phyloP scores from a whole-genome alignment of 177 flowering plant genomes.

The Vitis hybrid region DNA sequence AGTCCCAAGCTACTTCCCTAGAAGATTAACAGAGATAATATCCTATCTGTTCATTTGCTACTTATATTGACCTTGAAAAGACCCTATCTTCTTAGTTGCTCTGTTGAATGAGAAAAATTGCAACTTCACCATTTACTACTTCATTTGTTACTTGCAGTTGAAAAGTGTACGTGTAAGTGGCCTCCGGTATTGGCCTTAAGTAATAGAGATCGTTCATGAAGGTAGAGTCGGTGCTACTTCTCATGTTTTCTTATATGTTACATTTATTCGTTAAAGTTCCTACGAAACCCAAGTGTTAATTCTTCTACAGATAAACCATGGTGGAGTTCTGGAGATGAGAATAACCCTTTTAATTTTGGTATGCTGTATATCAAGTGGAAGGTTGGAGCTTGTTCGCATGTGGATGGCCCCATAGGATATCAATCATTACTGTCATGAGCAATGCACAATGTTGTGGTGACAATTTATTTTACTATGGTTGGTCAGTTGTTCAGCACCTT shows the following conservation, averaged over 20 bases:
- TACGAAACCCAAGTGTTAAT: neutral
- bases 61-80: neutral
- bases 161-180: slow-evolving; percentile 84
- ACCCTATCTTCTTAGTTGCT: neutral
- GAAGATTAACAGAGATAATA: too few relatives aligned
- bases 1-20: too few relatives aligned
- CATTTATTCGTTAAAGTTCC: neutral
- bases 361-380: slow-evolving; percentile 85
- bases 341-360: slow-evolving; percentile 83
- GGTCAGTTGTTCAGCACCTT: slow-evolving; percentile 93
- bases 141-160: slow-evolving; percentile 55
- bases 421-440: slow-evolving; percentile 93
- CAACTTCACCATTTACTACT: slow-evolving; percentile 1
- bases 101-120: neutral
- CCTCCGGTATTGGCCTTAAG: slow-evolving; percentile 94
- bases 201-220: slow-evolving; percentile 74
- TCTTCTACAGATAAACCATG: slow-evolving; percentile 70
- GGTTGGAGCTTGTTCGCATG: slow-evolving; percentile 94
- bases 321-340: slow-evolving; percentile 72
- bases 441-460: slow-evolving; percentile 71
- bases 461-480: slow-evolving; percentile 16
- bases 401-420: slow-evolving; percentile 91
- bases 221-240: slow-evolving; percentile 35
- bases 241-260: neutral
- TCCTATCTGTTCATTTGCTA: too few relatives aligned